These are phyloP conservation scores for Zea mays DNA, from an alignment of 176 grass and related monocot species.

Conservation along the genomic window Zm-B73-REFERENCE-NAM-5.0 NC_050098.1:39777001-39777500, in stretches of 20 bases:
- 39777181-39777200: slow-evolving; percentile 86
- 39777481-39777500: neutral
- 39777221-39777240: slow-evolving; percentile 63
- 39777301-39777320: slow-evolving; percentile 4
- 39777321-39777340: slow-evolving; percentile 79
- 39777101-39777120: neutral
- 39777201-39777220: slow-evolving; percentile 75
- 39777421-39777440: slow-evolving; percentile 84
- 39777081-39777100: neutral
- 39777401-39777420: slow-evolving; percentile 85
- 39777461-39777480: slow-evolving; percentile 21
- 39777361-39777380: slow-evolving; percentile 70
- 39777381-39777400: slow-evolving; percentile 72
- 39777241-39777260: slow-evolving; percentile 99
- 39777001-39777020: neutral
- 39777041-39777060: neutral
- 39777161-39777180: slow-evolving; percentile 71
- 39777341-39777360: slow-evolving; percentile 65
- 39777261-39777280: slow-evolving; percentile 33
- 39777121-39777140: slow-evolving; percentile 15
- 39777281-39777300: slow-evolving; percentile 29
- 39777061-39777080: neutral
- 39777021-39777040: neutral
- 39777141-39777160: slow-evolving; percentile 1
- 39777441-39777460: neutral